Percentiles rank a stretch among this genome's conserved stretches.
phyloP scores from a whole-genome alignment of 1,284 basidiomycete species.

The Neonothopanus nambi region DNA sequence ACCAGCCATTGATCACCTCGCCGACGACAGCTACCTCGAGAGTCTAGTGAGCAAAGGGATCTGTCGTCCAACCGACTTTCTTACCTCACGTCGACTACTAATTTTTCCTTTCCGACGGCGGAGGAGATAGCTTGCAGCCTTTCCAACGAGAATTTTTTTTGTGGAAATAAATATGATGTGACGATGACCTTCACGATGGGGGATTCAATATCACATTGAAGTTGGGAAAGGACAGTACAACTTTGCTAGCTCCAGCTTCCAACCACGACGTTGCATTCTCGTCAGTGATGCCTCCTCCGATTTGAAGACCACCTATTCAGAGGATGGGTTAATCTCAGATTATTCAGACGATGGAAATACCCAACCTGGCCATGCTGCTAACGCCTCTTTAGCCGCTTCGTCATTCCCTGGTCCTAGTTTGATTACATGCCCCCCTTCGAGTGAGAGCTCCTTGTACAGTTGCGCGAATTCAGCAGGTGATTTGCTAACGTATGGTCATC shows the following conservation, averaged over 20 bases:
- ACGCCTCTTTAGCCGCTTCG: slow-evolving; percentile 79
- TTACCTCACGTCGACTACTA: slow-evolving; percentile 95
- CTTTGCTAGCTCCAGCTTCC: slow-evolving; percentile 90
- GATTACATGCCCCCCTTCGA: slow-evolving; percentile 93
- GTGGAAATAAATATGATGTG: slow-evolving; percentile 93
- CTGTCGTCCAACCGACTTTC: background rate
- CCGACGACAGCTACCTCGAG: slow-evolving; percentile 73
- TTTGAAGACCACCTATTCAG: slow-evolving; percentile 70
- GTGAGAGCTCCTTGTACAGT: slow-evolving; percentile 70
- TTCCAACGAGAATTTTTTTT: slow-evolving; percentile 74
- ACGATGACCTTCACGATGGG: slow-evolving; percentile 78
- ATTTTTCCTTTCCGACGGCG: slow-evolving; percentile 79
- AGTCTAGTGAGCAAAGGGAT: background rate
- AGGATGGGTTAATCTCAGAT: background rate
- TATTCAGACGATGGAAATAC: background rate
- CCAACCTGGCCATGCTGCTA: slow-evolving; percentile 81
- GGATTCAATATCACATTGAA: background rate
- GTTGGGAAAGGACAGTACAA: slow-evolving; percentile 28
- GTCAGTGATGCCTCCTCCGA: slow-evolving; percentile 91
- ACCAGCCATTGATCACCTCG: slow-evolving; percentile 85
- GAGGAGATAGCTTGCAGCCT: slow-evolving; percentile 67
- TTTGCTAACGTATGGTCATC: slow-evolving; percentile 56
- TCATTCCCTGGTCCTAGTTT: slow-evolving; percentile 94
- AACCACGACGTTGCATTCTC: slow-evolving; percentile 87
- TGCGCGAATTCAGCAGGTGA: slow-evolving; percentile 81